Conservation (phyloP, 2,329 filamentous ascomycete genomes). For the Xylaria polymorpha region DNA sequence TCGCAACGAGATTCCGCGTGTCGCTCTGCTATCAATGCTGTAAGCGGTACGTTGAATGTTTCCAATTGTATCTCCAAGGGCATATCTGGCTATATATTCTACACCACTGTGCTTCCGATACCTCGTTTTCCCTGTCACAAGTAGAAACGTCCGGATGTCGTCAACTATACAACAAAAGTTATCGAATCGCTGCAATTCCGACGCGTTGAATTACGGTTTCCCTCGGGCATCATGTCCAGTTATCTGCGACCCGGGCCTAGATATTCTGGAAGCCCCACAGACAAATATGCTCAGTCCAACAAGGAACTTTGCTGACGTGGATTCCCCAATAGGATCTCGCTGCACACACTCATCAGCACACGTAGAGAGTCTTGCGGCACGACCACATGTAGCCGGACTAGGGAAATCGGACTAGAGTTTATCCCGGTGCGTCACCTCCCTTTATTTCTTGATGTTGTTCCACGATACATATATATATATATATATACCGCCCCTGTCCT, state of each 20-base stretch:
- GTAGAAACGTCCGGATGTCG: background rate
- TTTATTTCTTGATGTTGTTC: background rate
- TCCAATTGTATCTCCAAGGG: background rate
- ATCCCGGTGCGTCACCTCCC: conserved; percentile 21
- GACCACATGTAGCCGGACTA: background rate
- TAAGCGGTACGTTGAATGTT: conserved; percentile 26
- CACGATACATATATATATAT: too few relatives aligned
- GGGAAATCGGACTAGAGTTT: conserved; percentile 3
- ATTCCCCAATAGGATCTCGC: conserved; percentile 13
- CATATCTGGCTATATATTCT: background rate
- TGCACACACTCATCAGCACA: conserved; percentile 3
- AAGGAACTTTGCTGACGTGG: background rate
- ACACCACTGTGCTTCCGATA: background rate
- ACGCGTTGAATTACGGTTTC: background rate
- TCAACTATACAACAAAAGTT: background rate
- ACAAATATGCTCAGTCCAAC: background rate
- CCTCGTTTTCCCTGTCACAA: background rate
- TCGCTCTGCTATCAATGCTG: conserved; percentile 39
- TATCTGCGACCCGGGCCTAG: background rate
- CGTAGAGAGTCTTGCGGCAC: conserved; percentile 11
- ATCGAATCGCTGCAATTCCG: background rate
- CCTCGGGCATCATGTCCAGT: background rate
- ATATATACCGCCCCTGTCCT: background rate
- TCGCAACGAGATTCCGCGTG: background rate
- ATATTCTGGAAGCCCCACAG: background rate